Evolutionary conservation across 176 grass and related monocot species (phyloP), one percentile per base, ranked within the genome.

Genomic region (Bothriochloa decipiens): DNA sequence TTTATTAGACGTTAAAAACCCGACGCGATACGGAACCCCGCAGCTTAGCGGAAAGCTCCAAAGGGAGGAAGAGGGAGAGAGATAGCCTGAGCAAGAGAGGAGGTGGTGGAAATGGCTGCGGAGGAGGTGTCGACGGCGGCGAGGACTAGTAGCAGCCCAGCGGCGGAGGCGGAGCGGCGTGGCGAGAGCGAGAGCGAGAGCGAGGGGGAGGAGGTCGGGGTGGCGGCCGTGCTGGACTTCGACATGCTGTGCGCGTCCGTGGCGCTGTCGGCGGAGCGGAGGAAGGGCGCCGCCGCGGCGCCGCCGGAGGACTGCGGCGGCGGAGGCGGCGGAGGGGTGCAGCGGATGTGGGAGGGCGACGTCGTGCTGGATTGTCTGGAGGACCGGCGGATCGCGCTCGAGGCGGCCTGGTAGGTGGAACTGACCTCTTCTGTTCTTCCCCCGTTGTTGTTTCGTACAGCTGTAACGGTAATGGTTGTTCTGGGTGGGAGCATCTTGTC

Each of bases 281-380:
- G 78, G 66, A 88, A 77, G 83, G 80, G 25, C n/a, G 14, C 61
- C 50, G 47, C 61, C 35, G 55, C 12, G 50, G 46, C 25, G 71
- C 32, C 23, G 79, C 53, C 29, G 55, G 83, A 1, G 32, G 32
- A 58, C 42, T 46, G 70, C 0, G 83, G 46, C 0, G 90, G 71
- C 1, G 61, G 77, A 10, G 78, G 15, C 0, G 78, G n/a, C 0
- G 89, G 86, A 13, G 87, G 88, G 18, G 91, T 96, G 83, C 96
- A 96, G 89, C 74, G 96, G 87, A 99, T 99, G 96, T 99, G 96
- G 96, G 96, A 99, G 77, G 96, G 96, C 8, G 93, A 91, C 61
- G 86, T 98, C 27, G 88, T 96, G 57, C 78, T 89, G 53, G 93
- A 96, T 94, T 99, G 92, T 85, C 77, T 99, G n/a, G 93, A 94